These are phyloP conservation scores for Lactarius hatsudake DNA, from an alignment of 768 basidiomycete species.

Conservation along the genomic window DNA sequence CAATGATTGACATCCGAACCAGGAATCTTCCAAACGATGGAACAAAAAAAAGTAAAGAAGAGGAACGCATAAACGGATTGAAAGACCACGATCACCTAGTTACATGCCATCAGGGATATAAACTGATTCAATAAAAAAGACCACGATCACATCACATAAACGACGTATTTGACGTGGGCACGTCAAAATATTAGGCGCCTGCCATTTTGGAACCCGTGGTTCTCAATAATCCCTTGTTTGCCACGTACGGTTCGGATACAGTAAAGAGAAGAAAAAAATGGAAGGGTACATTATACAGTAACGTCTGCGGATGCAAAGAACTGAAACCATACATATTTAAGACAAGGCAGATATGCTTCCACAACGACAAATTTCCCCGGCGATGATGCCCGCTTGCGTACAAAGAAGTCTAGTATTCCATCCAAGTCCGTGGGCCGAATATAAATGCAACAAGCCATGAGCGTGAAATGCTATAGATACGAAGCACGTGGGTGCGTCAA, in stretches of 20 bases:
- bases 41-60: background rate
- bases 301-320: background rate
- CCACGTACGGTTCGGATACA: background rate
- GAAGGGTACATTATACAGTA: background rate
- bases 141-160: background rate
- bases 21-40: background rate
- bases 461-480: constrained; percentile 3
- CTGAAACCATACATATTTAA: constrained; percentile 6
- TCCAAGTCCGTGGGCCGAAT: constrained; percentile 11
- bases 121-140: background rate
- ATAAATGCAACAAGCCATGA: constrained; percentile 3
- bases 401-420: background rate
- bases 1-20: background rate
- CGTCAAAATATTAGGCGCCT: background rate
- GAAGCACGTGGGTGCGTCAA: constrained; percentile 7
- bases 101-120: too few species aligned
- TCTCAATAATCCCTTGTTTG: too few species aligned
- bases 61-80: background rate
- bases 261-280: background rate
- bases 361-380: background rate
- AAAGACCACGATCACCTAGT: background rate
- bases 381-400: background rate
- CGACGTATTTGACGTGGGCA: background rate
- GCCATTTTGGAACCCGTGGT: background rate
- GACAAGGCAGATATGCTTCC: constrained; percentile 1